phyloP scores from a whole-genome alignment of 2,329 filamentous ascomycete species.

The Raffaelea albimanens region DNA sequence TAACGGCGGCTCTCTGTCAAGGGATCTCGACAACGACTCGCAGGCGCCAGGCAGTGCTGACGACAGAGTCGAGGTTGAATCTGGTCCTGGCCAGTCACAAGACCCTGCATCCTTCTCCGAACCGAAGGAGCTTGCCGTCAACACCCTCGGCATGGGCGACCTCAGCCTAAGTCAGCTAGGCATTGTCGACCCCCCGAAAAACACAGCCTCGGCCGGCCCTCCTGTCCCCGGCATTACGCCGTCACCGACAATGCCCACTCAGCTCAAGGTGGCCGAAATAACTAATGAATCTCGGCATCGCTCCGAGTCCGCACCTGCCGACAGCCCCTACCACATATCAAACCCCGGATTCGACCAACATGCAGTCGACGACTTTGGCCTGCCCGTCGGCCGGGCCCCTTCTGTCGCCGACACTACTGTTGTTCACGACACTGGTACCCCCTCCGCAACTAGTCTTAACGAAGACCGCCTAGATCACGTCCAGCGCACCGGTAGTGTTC shows the following conservation, averaged over 20 bases:
- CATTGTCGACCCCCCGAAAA: slow-evolving; percentile 45
- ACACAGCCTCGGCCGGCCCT: neutral
- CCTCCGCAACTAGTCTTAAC: slow-evolving; percentile 54
- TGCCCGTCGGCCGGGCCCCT: slow-evolving; percentile 28
- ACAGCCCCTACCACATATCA: slow-evolving; percentile 16
- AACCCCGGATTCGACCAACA: slow-evolving; percentile 3
- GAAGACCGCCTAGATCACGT: slow-evolving; percentile 36
- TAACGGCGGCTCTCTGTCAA: slow-evolving; percentile 3
- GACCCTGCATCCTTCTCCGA: slow-evolving; percentile 26
- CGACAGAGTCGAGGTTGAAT: slow-evolving; percentile 33
- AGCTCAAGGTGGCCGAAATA: slow-evolving; percentile 41
- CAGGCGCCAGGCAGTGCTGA: slow-evolving; percentile 21
- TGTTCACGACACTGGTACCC: slow-evolving; percentile 49
- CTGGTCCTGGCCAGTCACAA: slow-evolving; percentile 8
- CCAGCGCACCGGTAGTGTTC: slow-evolving; percentile 57
- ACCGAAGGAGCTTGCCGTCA: slow-evolving; percentile 66
- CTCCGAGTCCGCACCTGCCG: slow-evolving; percentile 51
- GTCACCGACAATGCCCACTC: slow-evolving; percentile 36
- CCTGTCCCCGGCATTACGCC: neutral
- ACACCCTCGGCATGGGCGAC: slow-evolving; percentile 82
- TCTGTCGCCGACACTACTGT: slow-evolving; percentile 38
- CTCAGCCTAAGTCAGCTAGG: slow-evolving; percentile 84
- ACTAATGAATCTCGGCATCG: slow-evolving; percentile 34
- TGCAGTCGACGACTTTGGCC: slow-evolving; percentile 5
- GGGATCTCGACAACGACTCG: slow-evolving; percentile 9